Base-by-base conservation (phyloP, 2,329 filamentous ascomycete genomes). In the Verticillium zaregamsianum region DNA sequence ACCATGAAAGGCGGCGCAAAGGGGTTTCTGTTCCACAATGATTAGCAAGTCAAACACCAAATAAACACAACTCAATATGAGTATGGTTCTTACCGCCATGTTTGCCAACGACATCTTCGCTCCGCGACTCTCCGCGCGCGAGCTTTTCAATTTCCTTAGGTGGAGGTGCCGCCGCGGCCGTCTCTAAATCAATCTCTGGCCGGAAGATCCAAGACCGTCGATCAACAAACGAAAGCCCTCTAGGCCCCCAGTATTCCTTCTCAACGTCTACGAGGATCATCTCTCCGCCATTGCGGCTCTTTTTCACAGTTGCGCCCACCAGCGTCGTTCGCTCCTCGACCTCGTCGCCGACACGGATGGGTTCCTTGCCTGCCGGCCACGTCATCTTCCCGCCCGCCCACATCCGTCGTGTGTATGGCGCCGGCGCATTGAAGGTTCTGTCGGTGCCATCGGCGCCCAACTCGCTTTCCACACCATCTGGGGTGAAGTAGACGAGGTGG, bases 241-340 rank as follows among this genome's bases (percentile, higher is more conserved):
- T 66, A 6, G 79, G 76, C 40, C 81, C 82, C 68, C 78, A 76
- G 61, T 86, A 83, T 62, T 81, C 78, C 73, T 89, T 90, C 71
- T 86, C 81, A 0, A 90, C 83, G 1, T 86, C 80, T 0, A 90
- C 87, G 1, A 90, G 79, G 0, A 90, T 78, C 86, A 90, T 89
- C 64, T 85, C 83, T 35, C 82, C 79, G 0, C 80, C 86, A 0
- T 79, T 82, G 12, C 76, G 75, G 31, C 85, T 84, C 63, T 74
- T 78, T 71, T 89, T 90, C 0, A 82, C 71, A 57, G 75, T 77
- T 0, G 84, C 85, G 31, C 77, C 80, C 3, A 86, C 59, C 12
- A 89, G 74, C 59, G 71, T 78, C 2, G 86, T 89, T 28, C 73
- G 79, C 72, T 90, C 87, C 39, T 77, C 79, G 1, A 82, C 82